Evolutionary conservation across 331 rosid genomes (phyloP), one percentile per base, ranked within the genome.

Genomic region (Cydonia oblonga): DNA sequence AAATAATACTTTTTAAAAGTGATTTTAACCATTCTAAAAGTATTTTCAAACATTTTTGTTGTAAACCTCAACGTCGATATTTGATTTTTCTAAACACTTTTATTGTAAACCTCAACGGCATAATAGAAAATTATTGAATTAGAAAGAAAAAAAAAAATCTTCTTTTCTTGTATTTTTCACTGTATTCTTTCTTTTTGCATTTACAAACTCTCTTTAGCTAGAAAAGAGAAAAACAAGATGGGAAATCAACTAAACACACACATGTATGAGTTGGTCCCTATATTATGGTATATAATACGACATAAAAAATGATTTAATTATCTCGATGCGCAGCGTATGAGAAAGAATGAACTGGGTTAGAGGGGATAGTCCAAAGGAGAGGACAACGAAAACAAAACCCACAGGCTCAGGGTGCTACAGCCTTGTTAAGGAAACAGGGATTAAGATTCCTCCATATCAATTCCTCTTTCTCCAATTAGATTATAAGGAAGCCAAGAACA

Each of bases 361-460:
- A 12, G 77, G 64, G 75, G 61, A 32, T 29, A 78, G 81, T 83
- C 81, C 76, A 81, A 82, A 72, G 84, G 49, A 79, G 81, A 84
- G 79, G 82, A 78, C 81, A 79, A 38, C 51, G 44, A 80, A 72
- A 65, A 63, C 73, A 69, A 82, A 81, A 80, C 76, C 56, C 42
- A 22, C 51, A 69, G 64, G 32, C 76, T 2, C 12, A 35, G 42
- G 42, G 9, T 49, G 20, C 54, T 51, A 64, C 59, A 80, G 69
- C 79, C 83, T 71, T 68, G 42, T 8, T 33, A 33, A 33, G 40
- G 40, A 33, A 8, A 35, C 42, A 35, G 73, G 83, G 24, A 75
- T n/a, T 83, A 79, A 76, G 90, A 85, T 89, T 87, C 92, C 89
- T 81, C 58, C 14, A 49, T 42, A 75, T 64, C 60, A 65, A 76